Percentiles rank a stretch among this genome's conserved stretches.
Conservation (phyloP, 305 asterid species). For the Plantago lanceolata region DNA sequence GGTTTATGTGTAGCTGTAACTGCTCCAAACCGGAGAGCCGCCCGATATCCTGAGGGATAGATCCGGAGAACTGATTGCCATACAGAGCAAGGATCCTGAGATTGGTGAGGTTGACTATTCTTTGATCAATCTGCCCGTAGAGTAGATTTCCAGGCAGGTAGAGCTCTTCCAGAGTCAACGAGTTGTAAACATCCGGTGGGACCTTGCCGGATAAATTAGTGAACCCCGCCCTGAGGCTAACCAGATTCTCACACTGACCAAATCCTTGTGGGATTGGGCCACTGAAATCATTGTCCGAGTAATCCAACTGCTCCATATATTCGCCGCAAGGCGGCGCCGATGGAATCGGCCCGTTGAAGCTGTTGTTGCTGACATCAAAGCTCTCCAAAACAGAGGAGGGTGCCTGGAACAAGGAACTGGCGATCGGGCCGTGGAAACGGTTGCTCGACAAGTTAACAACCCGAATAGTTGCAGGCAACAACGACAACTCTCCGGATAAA, state of each 20-base stretch:
- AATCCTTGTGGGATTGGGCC: slow-evolving; percentile 56
- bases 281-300: slow-evolving; percentile 57
- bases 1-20: slow-evolving; percentile 70
- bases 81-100: slow-evolving; percentile 55
- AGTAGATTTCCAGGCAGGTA: slow-evolving; percentile 66
- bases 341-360: slow-evolving; percentile 65
- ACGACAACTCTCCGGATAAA: slow-evolving; percentile 38
- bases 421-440: slow-evolving; percentile 49
- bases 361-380: slow-evolving; percentile 69
- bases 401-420: slow-evolving; percentile 37
- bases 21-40: slow-evolving; percentile 51
- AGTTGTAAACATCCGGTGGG: slow-evolving; percentile 51
- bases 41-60: slow-evolving; percentile 65
- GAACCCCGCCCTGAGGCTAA: slow-evolving; percentile 62
- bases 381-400: slow-evolving; percentile 38
- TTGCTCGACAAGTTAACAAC: slow-evolving; percentile 64
- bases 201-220: slow-evolving; percentile 51
- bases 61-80: slow-evolving; percentile 58
- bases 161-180: slow-evolving; percentile 49
- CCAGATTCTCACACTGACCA: slow-evolving; percentile 46
- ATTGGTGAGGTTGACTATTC: slow-evolving; percentile 44
- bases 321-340: slow-evolving; percentile 41
- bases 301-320: slow-evolving; percentile 43
- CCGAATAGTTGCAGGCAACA: slow-evolving; percentile 33
- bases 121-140: slow-evolving; percentile 43